Evolutionary conservation across 345 rosid genomes (phyloP).

Genomic region (Populus ilicifolia): DNA sequence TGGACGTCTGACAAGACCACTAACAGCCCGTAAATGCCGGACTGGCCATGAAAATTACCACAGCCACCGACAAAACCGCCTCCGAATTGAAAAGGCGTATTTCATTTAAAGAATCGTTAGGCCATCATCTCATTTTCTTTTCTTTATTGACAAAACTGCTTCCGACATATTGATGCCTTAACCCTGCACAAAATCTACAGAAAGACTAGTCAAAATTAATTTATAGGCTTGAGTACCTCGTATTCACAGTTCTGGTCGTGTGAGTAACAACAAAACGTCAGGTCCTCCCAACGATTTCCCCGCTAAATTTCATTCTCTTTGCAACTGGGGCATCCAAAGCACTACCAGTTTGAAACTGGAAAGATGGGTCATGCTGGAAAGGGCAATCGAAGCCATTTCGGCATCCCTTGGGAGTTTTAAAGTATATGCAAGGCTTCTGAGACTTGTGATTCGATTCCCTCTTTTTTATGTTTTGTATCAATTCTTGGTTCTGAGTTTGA

Average conservation of each 20-base stretch:
- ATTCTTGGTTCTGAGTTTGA: slow-evolving; percentile 10
- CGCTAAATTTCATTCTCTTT: slow-evolving; percentile 44
- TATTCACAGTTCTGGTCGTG: background rate
- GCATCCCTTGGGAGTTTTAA: slow-evolving; percentile 46
- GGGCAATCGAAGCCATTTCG: slow-evolving; percentile 42
- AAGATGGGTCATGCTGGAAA: slow-evolving; percentile 37
- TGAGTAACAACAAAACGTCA: background rate
- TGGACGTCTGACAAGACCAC: too few species aligned
- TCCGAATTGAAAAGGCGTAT: too few species aligned
- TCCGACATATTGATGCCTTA: too few species aligned
- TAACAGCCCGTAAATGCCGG: too few species aligned
- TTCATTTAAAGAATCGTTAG: background rate
- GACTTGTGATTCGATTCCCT: slow-evolving; percentile 27
- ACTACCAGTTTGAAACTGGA: slow-evolving; percentile 19
- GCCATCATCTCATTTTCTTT: background rate
- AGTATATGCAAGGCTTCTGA: slow-evolving; percentile 43
- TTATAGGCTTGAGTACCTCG: background rate
- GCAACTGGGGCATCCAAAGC: slow-evolving; percentile 26
- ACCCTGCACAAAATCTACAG: background rate
- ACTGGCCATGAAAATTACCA: background rate
- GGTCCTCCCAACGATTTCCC: slow-evolving; percentile 21
- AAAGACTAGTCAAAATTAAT: background rate
- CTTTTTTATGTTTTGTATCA: slow-evolving; percentile 18
- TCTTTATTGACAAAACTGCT: background rate
- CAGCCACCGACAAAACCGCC: too few species aligned